These are phyloP conservation scores for Cystobasidiaceae sp. DNA, from an alignment of 1,284 basidiomycete species.

Conservation along the genomic window DNA sequence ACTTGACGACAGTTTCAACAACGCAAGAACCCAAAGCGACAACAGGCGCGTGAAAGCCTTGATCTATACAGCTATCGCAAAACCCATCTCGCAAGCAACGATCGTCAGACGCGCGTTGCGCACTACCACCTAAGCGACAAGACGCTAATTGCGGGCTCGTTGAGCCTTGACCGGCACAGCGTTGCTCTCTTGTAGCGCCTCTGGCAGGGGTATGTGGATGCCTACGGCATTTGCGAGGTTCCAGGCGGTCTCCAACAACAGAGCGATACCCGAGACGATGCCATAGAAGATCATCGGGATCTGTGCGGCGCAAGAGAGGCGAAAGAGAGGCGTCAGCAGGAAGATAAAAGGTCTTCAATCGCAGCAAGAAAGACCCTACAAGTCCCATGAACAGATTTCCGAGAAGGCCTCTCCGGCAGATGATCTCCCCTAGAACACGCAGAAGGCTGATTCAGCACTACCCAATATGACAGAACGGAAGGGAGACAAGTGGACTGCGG, in stretches of 20 bases:
- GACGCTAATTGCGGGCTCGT: too few species aligned
- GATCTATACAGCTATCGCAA: too few species aligned
- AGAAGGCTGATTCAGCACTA: too few species aligned
- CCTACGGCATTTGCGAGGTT: constrained; percentile 4
- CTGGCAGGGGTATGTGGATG: constrained; percentile 16
- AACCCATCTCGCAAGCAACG: too few species aligned
- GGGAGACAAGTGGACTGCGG: too few species aligned
- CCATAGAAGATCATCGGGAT: constrained; percentile 50
- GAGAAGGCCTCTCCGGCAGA: constrained; percentile 55
- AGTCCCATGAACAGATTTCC: constrained; percentile 62
- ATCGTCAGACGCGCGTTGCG: too few species aligned
- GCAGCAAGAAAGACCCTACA: constrained; percentile 41
- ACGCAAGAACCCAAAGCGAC: too few species aligned
- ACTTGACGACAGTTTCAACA: not conserved
- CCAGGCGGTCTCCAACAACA: constrained; percentile 43
- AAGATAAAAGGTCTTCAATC: not conserved
- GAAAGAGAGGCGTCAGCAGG: not conserved
- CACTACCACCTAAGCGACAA: too few species aligned
- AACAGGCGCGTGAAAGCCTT: too few species aligned
- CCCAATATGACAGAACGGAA: too few species aligned
- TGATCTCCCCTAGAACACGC: constrained; percentile 53
- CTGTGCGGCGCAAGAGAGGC: too few species aligned
- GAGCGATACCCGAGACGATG: constrained; percentile 47
- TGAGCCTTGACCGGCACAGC: too few species aligned
- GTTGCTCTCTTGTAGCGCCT: not conserved